Conservation (phyloP, 495 filamentous ascomycete genomes). For the Daldinia loculata region DNA sequence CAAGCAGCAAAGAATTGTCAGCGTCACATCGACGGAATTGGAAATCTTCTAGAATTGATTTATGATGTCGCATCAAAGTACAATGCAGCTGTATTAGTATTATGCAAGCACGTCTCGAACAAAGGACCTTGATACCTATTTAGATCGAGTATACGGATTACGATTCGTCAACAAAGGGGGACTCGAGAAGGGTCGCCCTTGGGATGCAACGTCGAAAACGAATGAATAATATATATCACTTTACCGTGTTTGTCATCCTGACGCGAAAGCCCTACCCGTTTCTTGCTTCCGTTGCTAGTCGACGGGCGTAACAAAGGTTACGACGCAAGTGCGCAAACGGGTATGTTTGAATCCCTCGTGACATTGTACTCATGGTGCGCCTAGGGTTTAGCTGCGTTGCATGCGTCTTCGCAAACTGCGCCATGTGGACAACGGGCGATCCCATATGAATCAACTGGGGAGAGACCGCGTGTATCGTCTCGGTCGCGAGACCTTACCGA, state of each 20-base stretch:
- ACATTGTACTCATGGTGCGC: slow-evolving; percentile 5
- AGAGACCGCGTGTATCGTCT: slow-evolving; percentile 26
- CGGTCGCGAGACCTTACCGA: slow-evolving; percentile 32
- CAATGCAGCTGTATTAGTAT: slow-evolving; percentile 15
- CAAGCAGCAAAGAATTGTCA: slow-evolving; percentile 15
- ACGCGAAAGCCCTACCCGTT: slow-evolving; percentile 11
- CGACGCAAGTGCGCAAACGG: slow-evolving; percentile 36
- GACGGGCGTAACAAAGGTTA: slow-evolving; percentile 22
- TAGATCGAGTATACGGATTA: slow-evolving; percentile 1
- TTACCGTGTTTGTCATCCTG: slow-evolving; percentile 28
- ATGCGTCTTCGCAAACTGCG: slow-evolving; percentile 32
- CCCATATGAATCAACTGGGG: slow-evolving; percentile 16
- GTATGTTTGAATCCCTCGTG: slow-evolving; percentile 38
- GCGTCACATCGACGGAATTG: slow-evolving; percentile 15
- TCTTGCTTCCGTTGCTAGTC: slow-evolving; percentile 7
- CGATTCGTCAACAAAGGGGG: slow-evolving; percentile 15
- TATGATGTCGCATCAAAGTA: slow-evolving; percentile 19
- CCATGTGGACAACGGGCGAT: slow-evolving; percentile 28
- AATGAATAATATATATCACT: not conserved
- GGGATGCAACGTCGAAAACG: slow-evolving; percentile 10
- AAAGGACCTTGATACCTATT: slow-evolving; percentile 17
- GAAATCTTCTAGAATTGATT: slow-evolving; percentile 34
- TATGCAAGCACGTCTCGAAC: slow-evolving; percentile 30
- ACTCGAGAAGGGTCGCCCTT: not conserved
- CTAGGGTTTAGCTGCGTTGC: slow-evolving; percentile 28